Conservation (phyloP, 192 early-diverging fungal genomes). For the Coemansia sp. region DNA sequence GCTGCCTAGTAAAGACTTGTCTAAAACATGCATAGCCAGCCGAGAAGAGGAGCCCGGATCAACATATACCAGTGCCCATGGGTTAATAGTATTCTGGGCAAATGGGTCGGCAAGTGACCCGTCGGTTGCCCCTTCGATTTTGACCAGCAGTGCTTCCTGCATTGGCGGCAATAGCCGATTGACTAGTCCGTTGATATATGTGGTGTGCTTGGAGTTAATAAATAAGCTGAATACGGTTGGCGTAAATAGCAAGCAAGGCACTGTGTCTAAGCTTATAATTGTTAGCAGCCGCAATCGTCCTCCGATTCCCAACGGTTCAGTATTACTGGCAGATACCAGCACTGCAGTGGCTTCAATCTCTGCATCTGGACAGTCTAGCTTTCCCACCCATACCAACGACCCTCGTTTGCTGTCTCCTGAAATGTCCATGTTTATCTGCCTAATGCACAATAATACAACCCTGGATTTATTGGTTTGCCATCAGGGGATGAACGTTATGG, state of each 20-base stretch:
- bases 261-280: conserved; percentile 9
- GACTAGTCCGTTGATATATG: conserved; percentile 34
- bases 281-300: conserved; percentile 35
- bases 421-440: neutral
- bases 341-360: conserved; percentile 16
- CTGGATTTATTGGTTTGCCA: no score
- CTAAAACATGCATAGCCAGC: conserved; percentile 36
- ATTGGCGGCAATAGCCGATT: conserved; percentile 1
- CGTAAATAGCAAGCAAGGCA: conserved; percentile 25
- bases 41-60: neutral
- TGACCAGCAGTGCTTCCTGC: conserved; percentile 11
- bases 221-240: conserved; percentile 15
- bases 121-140: conserved; percentile 8
- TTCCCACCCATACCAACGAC: conserved; percentile 15
- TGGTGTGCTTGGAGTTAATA: conserved; percentile 22
- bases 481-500: no score
- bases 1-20: neutral
- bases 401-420: neutral
- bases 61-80: conserved; percentile 12
- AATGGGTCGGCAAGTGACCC: conserved; percentile 19
- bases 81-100: neutral
- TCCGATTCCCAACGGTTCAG: conserved; percentile 2
- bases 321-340: neutral
- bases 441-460: no score
- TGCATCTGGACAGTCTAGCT: conserved; percentile 12